phyloP scores from a whole-genome alignment of 164 flowering plant genomes.

The Akebia trifoliata region DNA sequence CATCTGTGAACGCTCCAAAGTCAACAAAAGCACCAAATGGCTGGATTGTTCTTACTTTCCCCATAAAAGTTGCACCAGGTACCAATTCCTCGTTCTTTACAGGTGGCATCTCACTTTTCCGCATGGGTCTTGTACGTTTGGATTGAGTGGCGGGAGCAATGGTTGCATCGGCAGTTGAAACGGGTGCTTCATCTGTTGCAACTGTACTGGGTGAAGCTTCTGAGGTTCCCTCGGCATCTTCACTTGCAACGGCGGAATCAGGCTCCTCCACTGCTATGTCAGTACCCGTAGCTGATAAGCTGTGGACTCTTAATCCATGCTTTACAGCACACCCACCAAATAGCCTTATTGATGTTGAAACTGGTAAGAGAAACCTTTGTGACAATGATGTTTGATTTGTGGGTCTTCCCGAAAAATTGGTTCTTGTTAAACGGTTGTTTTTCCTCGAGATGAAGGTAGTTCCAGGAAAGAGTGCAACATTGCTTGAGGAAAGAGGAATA shows the following conservation, averaged over 20 bases:
- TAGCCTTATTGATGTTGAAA: constrained; percentile 38
- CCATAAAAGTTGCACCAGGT: constrained; percentile 82
- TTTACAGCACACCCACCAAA: constrained; percentile 26
- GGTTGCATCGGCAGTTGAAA: constrained; percentile 30
- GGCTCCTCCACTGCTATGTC: constrained; percentile 70
- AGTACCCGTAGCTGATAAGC: constrained; percentile 56
- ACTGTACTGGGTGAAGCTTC: constrained; percentile 26
- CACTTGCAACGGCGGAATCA: constrained; percentile 35
- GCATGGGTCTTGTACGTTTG: constrained; percentile 42
- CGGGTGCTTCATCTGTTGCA: constrained; percentile 37
- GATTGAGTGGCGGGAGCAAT: constrained; percentile 32
- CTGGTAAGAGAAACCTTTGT: constrained; percentile 35
- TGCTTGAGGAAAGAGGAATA: constrained; percentile 54
- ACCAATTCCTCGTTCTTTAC: constrained; percentile 79
- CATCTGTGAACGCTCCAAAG: constrained; percentile 96
- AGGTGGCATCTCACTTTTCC: constrained; percentile 94
- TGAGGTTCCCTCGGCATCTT: constrained; percentile 28
- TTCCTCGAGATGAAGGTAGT: constrained; percentile 38
- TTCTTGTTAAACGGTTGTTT: constrained; percentile 31
- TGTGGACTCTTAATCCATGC: constrained; percentile 21
- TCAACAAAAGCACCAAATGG: constrained; percentile 98
- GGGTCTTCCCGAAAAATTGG: constrained; percentile 27
- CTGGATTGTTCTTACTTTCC: constrained; percentile 88
- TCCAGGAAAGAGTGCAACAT: constrained; percentile 42
- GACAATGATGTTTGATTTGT: constrained; percentile 26